These are phyloP conservation scores for Hemileia vastatrix DNA, from an alignment of 1,284 basidiomycete species.

Conservation along the genomic window DNA sequence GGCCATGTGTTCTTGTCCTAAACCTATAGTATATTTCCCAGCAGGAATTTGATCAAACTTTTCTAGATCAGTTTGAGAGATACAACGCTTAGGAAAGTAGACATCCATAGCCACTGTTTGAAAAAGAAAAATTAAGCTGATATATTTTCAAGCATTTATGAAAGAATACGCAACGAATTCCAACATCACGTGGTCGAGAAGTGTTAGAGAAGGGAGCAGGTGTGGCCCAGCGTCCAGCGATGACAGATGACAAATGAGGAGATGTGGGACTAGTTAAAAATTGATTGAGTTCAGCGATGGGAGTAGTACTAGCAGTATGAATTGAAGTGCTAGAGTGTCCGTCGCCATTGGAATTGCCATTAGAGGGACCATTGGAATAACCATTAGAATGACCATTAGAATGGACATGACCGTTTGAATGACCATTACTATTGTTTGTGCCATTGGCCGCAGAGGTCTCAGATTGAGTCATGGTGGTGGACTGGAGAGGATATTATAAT, in stretches of 20 bases:
- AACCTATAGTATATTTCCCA: slow-evolving; percentile 98
- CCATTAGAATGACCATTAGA: too few species aligned
- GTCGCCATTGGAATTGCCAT: too few species aligned
- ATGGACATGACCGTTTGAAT: too few species aligned
- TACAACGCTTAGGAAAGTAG: slow-evolving; percentile 49
- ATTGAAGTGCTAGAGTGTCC: too few species aligned
- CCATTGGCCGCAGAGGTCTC: too few species aligned
- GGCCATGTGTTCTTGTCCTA: slow-evolving; percentile 96
- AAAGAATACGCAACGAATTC: slow-evolving; percentile 6
- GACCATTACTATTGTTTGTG: too few species aligned
- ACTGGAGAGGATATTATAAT: too few species aligned
- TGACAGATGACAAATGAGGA: neutral
- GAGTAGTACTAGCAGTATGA: too few species aligned
- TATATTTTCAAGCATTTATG: neutral
- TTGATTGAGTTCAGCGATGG: too few species aligned
- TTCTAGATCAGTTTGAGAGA: slow-evolving; percentile 90
- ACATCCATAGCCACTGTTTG: slow-evolving; percentile 18
- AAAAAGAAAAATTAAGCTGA: neutral
- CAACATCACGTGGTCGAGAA: slow-evolving; percentile 12
- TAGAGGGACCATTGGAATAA: too few species aligned
- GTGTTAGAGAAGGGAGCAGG: neutral
- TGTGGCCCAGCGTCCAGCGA: slow-evolving; percentile 8
- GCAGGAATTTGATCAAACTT: slow-evolving; percentile 88
- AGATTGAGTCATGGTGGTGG: too few species aligned
- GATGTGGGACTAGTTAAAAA: slow-evolving; percentile 19